Conservation (phyloP, 2,329 filamentous ascomycete species). For the Sporothrix mexicana region DNA sequence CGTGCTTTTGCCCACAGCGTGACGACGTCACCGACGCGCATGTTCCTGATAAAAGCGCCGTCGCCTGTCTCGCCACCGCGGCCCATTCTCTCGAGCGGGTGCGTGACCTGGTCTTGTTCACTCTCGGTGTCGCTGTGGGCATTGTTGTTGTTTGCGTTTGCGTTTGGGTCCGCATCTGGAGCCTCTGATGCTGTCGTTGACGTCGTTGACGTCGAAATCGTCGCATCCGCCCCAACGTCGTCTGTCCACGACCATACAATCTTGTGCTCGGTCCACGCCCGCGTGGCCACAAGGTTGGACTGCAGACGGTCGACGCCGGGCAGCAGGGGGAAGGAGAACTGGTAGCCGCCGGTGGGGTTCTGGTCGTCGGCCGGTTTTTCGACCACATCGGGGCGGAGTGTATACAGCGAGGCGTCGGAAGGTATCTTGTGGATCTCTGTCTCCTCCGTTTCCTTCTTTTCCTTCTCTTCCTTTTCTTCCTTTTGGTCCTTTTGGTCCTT, state of each 20-base stretch:
- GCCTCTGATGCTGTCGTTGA: neutral
- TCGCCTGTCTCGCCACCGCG: slow-evolving; percentile 58
- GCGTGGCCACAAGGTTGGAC: slow-evolving; percentile 50
- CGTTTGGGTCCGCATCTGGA: neutral
- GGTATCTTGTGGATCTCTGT: neutral
- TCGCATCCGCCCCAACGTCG: neutral
- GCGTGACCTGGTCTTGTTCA: slow-evolving; percentile 32
- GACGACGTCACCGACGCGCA: slow-evolving; percentile 65
- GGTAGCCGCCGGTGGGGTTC: neutral
- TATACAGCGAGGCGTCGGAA: neutral
- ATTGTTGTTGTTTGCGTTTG: neutral
- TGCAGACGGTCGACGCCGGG: slow-evolving; percentile 53
- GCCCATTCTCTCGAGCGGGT: slow-evolving; percentile 50
- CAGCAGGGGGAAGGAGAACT: slow-evolving; percentile 50
- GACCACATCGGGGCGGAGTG: neutral
- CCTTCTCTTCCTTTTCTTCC: neutral
- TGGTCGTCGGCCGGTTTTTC: neutral
- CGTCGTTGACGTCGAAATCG: neutral
- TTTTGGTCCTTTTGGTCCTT: neutral
- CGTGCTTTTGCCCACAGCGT: slow-evolving; percentile 67
- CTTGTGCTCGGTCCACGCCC: slow-evolving; percentile 48
- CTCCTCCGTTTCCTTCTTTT: neutral
- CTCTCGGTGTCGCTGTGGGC: slow-evolving; percentile 37
- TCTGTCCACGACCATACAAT: slow-evolving; percentile 59
- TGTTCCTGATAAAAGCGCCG: slow-evolving; percentile 60